These are phyloP conservation scores for Ceriops tagal DNA, from an alignment of 345 rosid genomes.

Conservation along the genomic window DNA sequence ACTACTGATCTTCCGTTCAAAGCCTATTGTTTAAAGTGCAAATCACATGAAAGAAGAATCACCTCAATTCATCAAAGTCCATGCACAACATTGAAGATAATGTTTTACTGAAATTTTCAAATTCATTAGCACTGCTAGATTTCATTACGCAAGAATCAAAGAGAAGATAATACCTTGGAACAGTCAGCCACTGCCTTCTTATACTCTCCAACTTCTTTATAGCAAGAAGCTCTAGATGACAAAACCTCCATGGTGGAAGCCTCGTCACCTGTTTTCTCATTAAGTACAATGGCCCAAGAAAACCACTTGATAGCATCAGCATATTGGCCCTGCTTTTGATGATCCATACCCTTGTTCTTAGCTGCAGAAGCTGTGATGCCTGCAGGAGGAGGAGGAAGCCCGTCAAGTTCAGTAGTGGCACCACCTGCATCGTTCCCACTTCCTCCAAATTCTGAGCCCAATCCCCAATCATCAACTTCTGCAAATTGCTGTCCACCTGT, in stretches of 20 bases:
- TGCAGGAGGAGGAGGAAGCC: constrained; percentile 93
- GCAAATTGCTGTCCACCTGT: constrained; percentile 44
- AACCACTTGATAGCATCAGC: constrained; percentile 99
- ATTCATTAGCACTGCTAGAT: background rate
- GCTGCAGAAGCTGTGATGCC: constrained; percentile 78
- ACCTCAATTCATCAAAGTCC: background rate
- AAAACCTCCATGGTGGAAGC: constrained; percentile 56
- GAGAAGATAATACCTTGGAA: constrained; percentile 54
- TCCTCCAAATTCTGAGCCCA: constrained; percentile 63
- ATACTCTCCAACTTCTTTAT: constrained; percentile 98
- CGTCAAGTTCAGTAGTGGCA: constrained; percentile 86
- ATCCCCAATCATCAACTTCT: constrained; percentile 78
- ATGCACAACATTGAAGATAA: background rate
- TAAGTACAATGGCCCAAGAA: constrained; percentile 91
- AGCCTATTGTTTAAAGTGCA: background rate
- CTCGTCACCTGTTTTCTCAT: constrained; percentile 61
- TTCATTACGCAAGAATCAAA: constrained; percentile 3
- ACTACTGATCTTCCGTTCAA: background rate
- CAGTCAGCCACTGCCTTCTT: constrained; percentile 98
- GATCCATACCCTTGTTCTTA: constrained; percentile 80
- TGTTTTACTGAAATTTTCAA: background rate
- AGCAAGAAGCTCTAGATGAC: constrained; percentile 87
- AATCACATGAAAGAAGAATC: background rate
- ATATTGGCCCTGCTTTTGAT: constrained; percentile 84
- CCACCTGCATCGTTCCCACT: constrained; percentile 47